These are phyloP conservation scores for Coemansia sp. DNA, from an alignment of 192 early-diverging fungal genomes.

Conservation along the genomic window DNA sequence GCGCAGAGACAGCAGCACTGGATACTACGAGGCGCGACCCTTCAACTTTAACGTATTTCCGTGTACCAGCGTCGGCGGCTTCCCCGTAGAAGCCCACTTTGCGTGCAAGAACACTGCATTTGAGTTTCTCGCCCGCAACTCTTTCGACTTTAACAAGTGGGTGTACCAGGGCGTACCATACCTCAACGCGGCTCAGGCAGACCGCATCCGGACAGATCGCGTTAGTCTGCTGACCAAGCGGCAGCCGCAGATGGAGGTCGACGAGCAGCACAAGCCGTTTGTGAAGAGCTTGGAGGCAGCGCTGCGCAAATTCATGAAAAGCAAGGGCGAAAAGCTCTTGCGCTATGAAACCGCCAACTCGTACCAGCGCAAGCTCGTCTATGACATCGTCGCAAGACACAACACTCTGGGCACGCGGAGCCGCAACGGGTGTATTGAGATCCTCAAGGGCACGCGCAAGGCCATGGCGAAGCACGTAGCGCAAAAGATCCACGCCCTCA, in stretches of 20 bases:
- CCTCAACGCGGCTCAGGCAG: constrained; percentile 28
- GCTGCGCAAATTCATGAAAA: constrained; percentile 15
- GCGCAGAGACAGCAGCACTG: constrained; percentile 1
- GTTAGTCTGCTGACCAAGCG: constrained; percentile 21
- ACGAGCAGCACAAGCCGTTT: constrained; percentile 22
- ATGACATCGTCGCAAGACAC: constrained; percentile 69
- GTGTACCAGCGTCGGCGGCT: constrained; percentile 21
- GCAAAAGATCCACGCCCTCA: constrained; percentile 25
- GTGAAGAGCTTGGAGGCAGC: constrained; percentile 22
- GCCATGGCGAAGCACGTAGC: constrained; percentile 24
- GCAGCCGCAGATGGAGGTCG: constrained; percentile 14
- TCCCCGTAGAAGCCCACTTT: constrained; percentile 44
- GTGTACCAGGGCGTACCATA: constrained; percentile 80
- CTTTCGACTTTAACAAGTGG: constrained; percentile 94
- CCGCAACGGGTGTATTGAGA: constrained; percentile 37
- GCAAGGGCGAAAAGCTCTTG: constrained; percentile 11
- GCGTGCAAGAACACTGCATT: constrained; percentile 60
- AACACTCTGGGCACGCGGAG: constrained; percentile 49
- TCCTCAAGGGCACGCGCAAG: constrained; percentile 45
- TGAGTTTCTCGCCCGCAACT: constrained; percentile 73
- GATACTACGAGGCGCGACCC: constrained; percentile 72
- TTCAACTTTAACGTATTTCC: constrained; percentile 95
- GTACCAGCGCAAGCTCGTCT: constrained; percentile 73
- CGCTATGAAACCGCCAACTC: constrained; percentile 56
- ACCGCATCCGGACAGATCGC: constrained; percentile 23